Base-by-base conservation (phyloP, 2,329 filamentous ascomycete species). In the Cordyceps militaris region DNA sequence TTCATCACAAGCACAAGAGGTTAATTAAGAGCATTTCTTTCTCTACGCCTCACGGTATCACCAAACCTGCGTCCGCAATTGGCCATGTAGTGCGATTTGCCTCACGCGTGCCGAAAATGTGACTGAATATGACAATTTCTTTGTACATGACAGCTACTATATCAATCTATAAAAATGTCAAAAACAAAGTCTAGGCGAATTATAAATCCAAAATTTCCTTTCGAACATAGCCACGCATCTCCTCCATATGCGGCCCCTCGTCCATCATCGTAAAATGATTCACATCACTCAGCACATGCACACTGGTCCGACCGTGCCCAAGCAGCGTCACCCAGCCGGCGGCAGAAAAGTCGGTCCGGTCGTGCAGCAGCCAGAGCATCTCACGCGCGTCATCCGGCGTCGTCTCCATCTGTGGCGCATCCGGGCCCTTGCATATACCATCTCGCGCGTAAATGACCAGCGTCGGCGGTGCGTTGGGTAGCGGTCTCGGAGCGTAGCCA, bases 201-300 rank as follows among this genome's bases (percentile, higher is more conserved):
- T 50, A 48, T 11, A 48, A 32, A 21, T 48, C 46, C 16, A 48
- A 9, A n/a, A 48, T 32, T 21, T 32, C 46, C 46, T 14, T 19
- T 19, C 46, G 16, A 48, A 48, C 26, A 19, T 32, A 16, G 3
- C 13, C 46, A 1, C 46, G 46, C 46, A 48, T 48, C n/a, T 32
- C 26, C 28, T 48, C 46, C 46, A 48, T 48, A 7, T 16, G 28
- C n/a, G 46, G 46, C 1, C 50, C 50, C 36, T 83, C 84, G 69
- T 86, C 84, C 85, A 90, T 89, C 86, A 89, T 89, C 21, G 79
- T 83, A 72, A 90, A 89, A 72, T 89, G 86, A 66, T 89, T 87
- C 2, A 85, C 87, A 16, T 74, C 66, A 55, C 28, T 84, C 40
- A 88, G 72, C 43, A 84, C 84, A 69, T 87, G 81, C 28, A 84